Evolutionary conservation across 1,284 basidiomycete genomes (phyloP).

Genomic region (Cerioporus squamosus): DNA sequence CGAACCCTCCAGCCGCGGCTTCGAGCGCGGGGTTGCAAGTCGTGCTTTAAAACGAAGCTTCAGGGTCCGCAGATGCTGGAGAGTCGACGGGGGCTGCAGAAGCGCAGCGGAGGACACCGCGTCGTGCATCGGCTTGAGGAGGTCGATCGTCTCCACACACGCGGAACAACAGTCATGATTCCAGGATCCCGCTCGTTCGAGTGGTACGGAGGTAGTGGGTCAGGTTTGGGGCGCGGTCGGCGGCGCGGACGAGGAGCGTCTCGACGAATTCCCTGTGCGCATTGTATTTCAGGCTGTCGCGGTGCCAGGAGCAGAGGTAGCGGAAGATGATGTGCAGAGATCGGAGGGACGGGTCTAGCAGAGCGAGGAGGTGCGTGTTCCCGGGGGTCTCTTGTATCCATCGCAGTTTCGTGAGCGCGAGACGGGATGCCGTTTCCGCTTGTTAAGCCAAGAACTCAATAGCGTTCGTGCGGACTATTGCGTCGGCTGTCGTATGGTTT

Average conservation of each 20-base stretch:
- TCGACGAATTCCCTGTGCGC: neutral
- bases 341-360: neutral
- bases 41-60: neutral
- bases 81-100: neutral
- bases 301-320: neutral
- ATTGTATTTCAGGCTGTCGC: too few relatives aligned
- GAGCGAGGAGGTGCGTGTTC: neutral
- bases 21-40: neutral
- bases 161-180: conserved; percentile 1
- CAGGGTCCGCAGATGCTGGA: neutral
- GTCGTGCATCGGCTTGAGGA: conserved; percentile 2
- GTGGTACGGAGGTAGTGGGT: conserved; percentile 10
- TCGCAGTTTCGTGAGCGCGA: neutral
- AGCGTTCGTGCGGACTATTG: too few relatives aligned
- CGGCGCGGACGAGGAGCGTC: neutral
- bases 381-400: conserved; percentile 3
- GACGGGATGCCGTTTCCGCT: too few relatives aligned
- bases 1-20: neutral
- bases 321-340: conserved; percentile 5
- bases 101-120: neutral
- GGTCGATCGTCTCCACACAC: neutral
- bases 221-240: neutral
- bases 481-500: too few relatives aligned
- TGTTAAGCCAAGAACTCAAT: too few relatives aligned
- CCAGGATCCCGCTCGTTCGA: neutral